Conservation (phyloP, 2,329 filamentous ascomycete species). For the Fusarium keratoplasticum region DNA sequence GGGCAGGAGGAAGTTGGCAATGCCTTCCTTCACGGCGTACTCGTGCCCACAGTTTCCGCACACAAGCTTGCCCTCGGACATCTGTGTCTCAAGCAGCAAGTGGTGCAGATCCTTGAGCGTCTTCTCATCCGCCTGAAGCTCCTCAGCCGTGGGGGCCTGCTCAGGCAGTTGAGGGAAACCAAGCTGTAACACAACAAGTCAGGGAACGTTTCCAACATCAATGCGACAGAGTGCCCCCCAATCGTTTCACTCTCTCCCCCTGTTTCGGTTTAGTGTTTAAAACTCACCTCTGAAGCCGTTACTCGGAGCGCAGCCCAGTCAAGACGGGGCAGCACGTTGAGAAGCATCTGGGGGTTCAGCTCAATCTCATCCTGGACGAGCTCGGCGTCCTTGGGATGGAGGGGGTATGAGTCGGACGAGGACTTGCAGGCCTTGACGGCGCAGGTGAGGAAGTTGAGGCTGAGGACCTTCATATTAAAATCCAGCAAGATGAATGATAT, state of each 20-base stretch:
- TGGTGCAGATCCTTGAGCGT: constrained; percentile 82
- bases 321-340: constrained; percentile 86
- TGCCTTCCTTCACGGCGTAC: constrained; percentile 94
- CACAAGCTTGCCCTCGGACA: constrained; percentile 87
- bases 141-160: constrained; percentile 70
- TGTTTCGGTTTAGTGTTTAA: background rate
- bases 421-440: constrained; percentile 95
- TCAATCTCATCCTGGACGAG: constrained; percentile 89
- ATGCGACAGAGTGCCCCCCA: background rate
- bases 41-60: constrained; percentile 94
- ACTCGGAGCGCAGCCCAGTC: constrained; percentile 87
- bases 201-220: constrained; percentile 11
- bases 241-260: background rate
- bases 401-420: constrained; percentile 81
- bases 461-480: constrained; percentile 86
- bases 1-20: constrained; percentile 94
- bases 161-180: constrained; percentile 81
- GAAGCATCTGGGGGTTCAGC: constrained; percentile 81
- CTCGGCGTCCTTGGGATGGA: constrained; percentile 93
- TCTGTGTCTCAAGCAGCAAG: constrained; percentile 88
- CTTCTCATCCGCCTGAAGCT: constrained; percentile 74
- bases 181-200: constrained; percentile 63
- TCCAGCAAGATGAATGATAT: background rate
- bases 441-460: constrained; percentile 96
- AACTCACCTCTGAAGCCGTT: constrained; percentile 79